Evolutionary conservation across 2,329 filamentous ascomycete species (phyloP).

Genomic region (Conoideocrella luteorostrata): DNA sequence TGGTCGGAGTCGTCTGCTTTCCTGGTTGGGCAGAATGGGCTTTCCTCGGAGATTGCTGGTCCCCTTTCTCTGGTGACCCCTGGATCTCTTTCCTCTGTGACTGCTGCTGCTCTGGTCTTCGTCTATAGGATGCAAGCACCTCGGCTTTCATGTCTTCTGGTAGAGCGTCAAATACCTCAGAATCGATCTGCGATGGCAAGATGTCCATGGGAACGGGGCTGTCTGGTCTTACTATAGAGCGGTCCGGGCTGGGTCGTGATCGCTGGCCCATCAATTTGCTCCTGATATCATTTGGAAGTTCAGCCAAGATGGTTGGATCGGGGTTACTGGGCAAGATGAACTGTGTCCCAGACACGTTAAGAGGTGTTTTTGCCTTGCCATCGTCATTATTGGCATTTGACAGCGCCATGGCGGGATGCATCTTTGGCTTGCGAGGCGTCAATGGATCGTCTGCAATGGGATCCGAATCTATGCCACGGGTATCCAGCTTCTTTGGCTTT

Average conservation of each 20-base stretch:
- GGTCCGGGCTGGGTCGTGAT: slow-evolving; percentile 16
- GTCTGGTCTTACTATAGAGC: slow-evolving; percentile 26
- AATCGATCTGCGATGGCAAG: slow-evolving; percentile 76
- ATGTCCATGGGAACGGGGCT: slow-evolving; percentile 31
- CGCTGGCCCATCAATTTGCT: slow-evolving; percentile 62
- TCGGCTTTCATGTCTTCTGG: slow-evolving; percentile 83
- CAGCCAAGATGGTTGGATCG: slow-evolving; percentile 74
- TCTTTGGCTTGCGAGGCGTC: slow-evolving; percentile 46
- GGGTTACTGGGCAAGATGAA: slow-evolving; percentile 83
- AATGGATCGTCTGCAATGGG: slow-evolving; percentile 50
- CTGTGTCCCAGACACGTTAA: slow-evolving; percentile 82
- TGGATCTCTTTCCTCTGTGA: slow-evolving; percentile 47
- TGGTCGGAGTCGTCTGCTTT: slow-evolving; percentile 57
- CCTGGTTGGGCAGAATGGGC: slow-evolving; percentile 42
- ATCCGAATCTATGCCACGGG: slow-evolving; percentile 32
- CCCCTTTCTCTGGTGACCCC: no score
- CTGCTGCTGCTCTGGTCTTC: slow-evolving; percentile 31
- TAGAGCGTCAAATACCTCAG: slow-evolving; percentile 73
- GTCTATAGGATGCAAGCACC: slow-evolving; percentile 65
- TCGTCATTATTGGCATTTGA: slow-evolving; percentile 43
- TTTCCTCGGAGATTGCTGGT: no score
- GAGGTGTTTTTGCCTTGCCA: slow-evolving; percentile 53
- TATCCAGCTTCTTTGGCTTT: slow-evolving; percentile 23
- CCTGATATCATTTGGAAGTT: slow-evolving; percentile 78
- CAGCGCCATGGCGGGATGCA: slow-evolving; percentile 48